Base-by-base conservation (phyloP, 371 early-diverging fungal species). In the Mortierella sp. region DNA sequence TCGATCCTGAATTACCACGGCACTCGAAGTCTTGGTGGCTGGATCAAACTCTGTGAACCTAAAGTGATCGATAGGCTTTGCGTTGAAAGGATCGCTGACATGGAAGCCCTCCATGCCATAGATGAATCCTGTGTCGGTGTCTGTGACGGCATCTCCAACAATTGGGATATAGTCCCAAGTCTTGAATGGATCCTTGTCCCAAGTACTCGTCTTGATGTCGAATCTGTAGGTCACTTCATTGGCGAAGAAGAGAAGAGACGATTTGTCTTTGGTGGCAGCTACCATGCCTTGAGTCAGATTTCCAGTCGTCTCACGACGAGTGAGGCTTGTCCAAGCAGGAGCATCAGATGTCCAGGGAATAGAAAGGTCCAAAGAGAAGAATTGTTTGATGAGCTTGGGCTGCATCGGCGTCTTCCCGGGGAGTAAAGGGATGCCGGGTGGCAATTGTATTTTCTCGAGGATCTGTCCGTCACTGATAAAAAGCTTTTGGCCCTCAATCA, bases 331-430 rank as follows among this genome's bases (percentile, higher is more conserved):
- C 44, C 44, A 28, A 24, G 55, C 28, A 4, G 55, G 3, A 27
- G 21, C 21, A n/a, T 21, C 56, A 7, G 44, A 27, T 21, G 55
- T 29, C 44, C 41, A 44, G 3, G 57, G 31, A 0, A n/a, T 29
- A 3, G 31, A 31, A 3, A 45, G 46, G 27, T 57, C 57, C 34
- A 57, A 29, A 10, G 34, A 57, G 27, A 17, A 57, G 13, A 45
- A 46, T n/a, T 31, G 12, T 10, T 14, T 4, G 16, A 5, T 9
- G 44, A 16, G 44, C 44, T 4, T 19, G 34, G 4, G 34, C 34
- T 34, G 7, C 34, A n/a, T n/a, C n/a, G n/a, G n/a, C n/a, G n/a
- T n/a, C n/a, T n/a, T n/a, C n/a, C n/a, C n/a, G n/a, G n/a, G n/a
- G n/a, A n/a, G n/a, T n/a, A n/a, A n/a, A n/a, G n/a, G n/a, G n/a